Base-by-base conservation (phyloP, 495 filamentous ascomycete species). In the Penicillium fimorum region DNA sequence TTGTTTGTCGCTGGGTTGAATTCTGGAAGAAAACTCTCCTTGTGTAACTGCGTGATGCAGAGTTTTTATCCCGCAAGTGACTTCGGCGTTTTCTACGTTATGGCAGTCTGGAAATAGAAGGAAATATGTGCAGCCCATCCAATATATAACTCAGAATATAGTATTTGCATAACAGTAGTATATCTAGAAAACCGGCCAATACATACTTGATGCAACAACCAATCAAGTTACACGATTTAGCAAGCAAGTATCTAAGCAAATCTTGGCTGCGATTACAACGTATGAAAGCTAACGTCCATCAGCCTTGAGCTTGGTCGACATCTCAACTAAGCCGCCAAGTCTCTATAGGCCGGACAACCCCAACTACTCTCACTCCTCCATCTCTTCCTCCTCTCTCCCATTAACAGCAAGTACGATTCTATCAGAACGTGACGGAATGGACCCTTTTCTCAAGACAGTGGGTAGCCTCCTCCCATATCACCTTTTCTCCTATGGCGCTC, bases 401-500 rank as follows among this genome's bases (percentile, higher is more conserved):
- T 0, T 30, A 3, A 7, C n/a, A 44, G 9, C 35, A 17, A 17
- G 15, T 4, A 7, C 17, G 0, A 2, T 30, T 45, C 12, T 20
- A 35, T 18, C 20, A 13, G 15, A 22, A 2, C 13, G 40, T 17
- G 29, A 12, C 10, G 38, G 11, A 13, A 69, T 70, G 66, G 61
- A 58, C 1, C 15, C 18, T 1, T 22, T 70, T 18, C 32, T 67
- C 17, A 35, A 41, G 4, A 60, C 53, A 10, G 48, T 63, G 6
- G 52, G 57, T 0, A 66, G 60, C 27, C 62, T 73, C 8, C 66
- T 67, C 9, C 73, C 75, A 35, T 71, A 74, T 52, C 82, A 85
- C 53, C 62, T 84, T 25, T 68, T 83, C 50, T 66, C 74, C 8
- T 84, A 80, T 52, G 78, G 79, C 0, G 65, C 79, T 11, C 70